Evolutionary conservation across 371 early-diverging fungal genomes (phyloP), one percentile per base, ranked within the genome.

Genomic region (Mortierella sp.): DNA sequence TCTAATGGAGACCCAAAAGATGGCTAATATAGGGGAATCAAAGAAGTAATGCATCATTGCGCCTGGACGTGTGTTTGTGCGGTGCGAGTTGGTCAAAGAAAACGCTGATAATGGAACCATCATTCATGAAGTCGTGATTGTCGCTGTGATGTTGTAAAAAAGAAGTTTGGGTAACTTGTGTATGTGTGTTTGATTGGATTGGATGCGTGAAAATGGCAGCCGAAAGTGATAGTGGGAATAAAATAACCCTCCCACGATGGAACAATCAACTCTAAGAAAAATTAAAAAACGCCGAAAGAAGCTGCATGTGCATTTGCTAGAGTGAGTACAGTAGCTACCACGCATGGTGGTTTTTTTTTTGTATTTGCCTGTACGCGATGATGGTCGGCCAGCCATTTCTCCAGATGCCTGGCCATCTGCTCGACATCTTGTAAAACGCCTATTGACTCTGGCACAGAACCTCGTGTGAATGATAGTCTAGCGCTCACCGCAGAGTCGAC

Each of bases 401-500:
- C 82, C 29, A 84, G 58, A 10, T 68, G 63, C 48, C 60, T 73
- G 29, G 75, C 71, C n/a, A 70, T 81, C 24, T 65, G 80, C 49
- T 43, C 70, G 38, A 78, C 65, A 27, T 84, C 81, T 18, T 76
- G 84, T 41, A 84, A 55, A 29, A 78, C 35, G 16, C 70, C 54
- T 51, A 80, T 68, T 5, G 84, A 41, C 24, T 84, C 84, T 27
- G 75, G 44, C 10, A 77, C 65, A 44, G 78, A 77, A 1, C 84
- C 78, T 35, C 56, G 75, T n/a, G 75, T 48, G 70, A 74, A 84
- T 35, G 24, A 78, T 12, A 72, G 54, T 44, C 72, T 76, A 18
- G 84, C 81, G 43, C 70, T 73, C 44, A 72, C 38, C 55, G 84
- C 65, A 14, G 70, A 56, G 51, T 84, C 81, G 32, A 84, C 76